Conservation (phyloP, 2,329 filamentous ascomycete species). For the Penicillium sp. region DNA sequence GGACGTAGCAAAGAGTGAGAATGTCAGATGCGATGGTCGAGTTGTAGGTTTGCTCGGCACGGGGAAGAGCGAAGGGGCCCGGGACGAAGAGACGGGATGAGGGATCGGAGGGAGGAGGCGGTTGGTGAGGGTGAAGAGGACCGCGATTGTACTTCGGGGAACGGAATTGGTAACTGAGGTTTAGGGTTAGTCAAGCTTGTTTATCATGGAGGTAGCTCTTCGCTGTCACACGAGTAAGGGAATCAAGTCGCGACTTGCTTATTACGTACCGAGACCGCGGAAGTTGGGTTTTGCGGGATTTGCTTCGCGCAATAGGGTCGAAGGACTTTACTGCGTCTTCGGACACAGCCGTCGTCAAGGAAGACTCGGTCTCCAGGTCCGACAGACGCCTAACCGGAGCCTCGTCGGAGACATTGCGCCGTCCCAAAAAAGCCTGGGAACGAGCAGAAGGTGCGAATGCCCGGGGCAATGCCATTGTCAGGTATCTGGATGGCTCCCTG, state of each 20-base stretch:
- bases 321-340: conserved; percentile 48
- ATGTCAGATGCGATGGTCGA: conserved; percentile 83
- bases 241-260: background rate
- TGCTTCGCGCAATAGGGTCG: conserved; percentile 51
- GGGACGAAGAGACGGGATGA: conserved; percentile 84
- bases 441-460: conserved; percentile 32
- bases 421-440: conserved; percentile 32
- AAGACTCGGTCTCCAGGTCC: conserved; percentile 50
- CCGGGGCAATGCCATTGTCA: conserved; percentile 40
- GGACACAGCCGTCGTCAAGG: conserved; percentile 41
- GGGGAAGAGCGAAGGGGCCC: conserved; percentile 84
- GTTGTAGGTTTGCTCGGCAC: conserved; percentile 87
- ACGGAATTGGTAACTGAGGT: conserved; percentile 82
- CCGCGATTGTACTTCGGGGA: conserved; percentile 94
- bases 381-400: conserved; percentile 33
- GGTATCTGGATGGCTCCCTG: conserved; percentile 40
- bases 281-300: conserved; percentile 43
- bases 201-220: background rate
- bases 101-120: conserved; percentile 81
- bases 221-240: background rate
- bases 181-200: conserved; percentile 6
- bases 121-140: conserved; percentile 88
- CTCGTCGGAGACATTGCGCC: conserved; percentile 51
- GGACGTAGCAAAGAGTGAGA: conserved; percentile 83
- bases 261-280: conserved; percentile 56